Conservation (phyloP, 176 grass and related monocot genomes). For the Rhynchospora tenuis region DNA sequence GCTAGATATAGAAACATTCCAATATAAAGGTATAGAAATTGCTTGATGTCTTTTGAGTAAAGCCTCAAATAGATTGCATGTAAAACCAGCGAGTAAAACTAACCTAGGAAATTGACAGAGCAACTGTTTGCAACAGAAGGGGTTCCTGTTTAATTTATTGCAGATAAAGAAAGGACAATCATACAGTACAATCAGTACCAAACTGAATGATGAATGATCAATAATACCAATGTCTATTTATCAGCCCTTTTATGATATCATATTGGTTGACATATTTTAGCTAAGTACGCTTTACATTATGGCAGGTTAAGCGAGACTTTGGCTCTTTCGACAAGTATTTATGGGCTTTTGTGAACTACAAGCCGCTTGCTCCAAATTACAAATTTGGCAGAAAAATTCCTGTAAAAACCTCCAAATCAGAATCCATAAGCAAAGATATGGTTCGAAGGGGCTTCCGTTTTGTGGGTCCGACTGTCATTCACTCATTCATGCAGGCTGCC, state of each 20-base stretch:
- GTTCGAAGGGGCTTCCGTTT: slow-evolving; percentile 82
- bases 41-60: neutral
- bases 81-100: neutral
- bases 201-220: neutral
- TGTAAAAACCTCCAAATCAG: slow-evolving; percentile 97
- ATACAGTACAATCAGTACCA: neutral
- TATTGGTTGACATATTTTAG: neutral
- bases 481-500: slow-evolving; percentile 97
- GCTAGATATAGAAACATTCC: neutral
- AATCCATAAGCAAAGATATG: slow-evolving; percentile 99
- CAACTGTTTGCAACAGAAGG: slow-evolving; percentile 6
- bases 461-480: slow-evolving; percentile 91
- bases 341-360: slow-evolving; percentile 91
- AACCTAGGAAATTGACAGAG: neutral
- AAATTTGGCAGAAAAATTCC: slow-evolving; percentile 94
- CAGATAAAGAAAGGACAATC: neutral
- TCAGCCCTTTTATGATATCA: neutral
- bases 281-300: neutral
- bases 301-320: slow-evolving; percentile 56
- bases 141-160: neutral
- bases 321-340: slow-evolving; percentile 67
- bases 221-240: neutral
- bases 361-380: slow-evolving; percentile 70
- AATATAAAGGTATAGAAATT: neutral
- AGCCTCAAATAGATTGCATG: neutral